Evolutionary conservation across 768 basidiomycete species (phyloP), one percentile per base, ranked within the genome.

Genomic region (Lyophyllum semitale): DNA sequence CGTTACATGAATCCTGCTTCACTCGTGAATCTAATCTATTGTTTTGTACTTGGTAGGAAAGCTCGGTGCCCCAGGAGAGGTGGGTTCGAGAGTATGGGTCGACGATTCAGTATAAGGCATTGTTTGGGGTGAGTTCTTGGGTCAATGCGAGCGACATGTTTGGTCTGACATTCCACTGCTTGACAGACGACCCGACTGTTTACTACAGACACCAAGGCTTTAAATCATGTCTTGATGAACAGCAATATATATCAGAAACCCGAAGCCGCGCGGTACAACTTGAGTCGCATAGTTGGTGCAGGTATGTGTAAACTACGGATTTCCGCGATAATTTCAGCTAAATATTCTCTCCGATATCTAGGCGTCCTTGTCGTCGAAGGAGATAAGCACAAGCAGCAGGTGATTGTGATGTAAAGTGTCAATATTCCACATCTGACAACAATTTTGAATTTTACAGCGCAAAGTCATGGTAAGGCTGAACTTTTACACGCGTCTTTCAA

Each of bases 221-320:
- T 91, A 30, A 77, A 79, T 40, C 84, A 91, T 59, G 73, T 93
- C 47, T 72, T 92, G 13, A 75, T 77, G 57, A 83, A 87, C 52
- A 71, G 70, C 25, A 67, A 77, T 27, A 69, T 74, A n/a, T n/a
- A n/a, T n/a, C n/a, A n/a, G n/a, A n/a, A n/a, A n/a, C n/a, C n/a
- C n/a, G n/a, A n/a, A n/a, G 57, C 64, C 1, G 61, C 68, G 5
- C 71, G 79, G 11, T 72, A 67, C 35, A 64, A 53, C 35, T 65
- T 87, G 6, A 56, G 65, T 13, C 66, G 65, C 13, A 62, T 87
- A 25, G 66, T 87, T 9, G 80, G 80, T 6, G 57, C 67, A 48
- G 80, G 80, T 63, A 43, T 13, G 65, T 45, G 8, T 17, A n/a
- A n/a, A n/a, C n/a, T n/a, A n/a, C n/a, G n/a, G n/a, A n/a, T n/a